Percentiles rank a stretch among this genome's conserved stretches.
Evolutionary conservation across 768 basidiomycete genomes (phyloP).

Genomic region (Suillus spraguei): DNA sequence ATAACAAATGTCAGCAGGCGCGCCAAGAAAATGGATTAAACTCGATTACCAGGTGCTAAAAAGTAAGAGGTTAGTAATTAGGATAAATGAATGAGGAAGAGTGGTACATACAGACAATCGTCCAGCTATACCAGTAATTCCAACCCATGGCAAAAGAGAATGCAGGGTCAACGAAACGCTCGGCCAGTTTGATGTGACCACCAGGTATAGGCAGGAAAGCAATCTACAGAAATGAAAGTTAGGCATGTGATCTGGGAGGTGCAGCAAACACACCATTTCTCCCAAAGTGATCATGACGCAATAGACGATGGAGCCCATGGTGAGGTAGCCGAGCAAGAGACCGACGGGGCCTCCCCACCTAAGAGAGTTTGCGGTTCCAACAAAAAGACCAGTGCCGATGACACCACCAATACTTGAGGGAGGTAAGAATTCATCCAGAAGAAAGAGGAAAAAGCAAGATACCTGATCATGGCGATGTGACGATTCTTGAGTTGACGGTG

Average conservation of each 20-base stretch:
- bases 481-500: constrained; percentile 72
- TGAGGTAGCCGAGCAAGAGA: constrained; percentile 69
- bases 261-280: constrained; percentile 72
- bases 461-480: constrained; percentile 85
- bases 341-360: constrained; percentile 70
- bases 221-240: constrained; percentile 61
- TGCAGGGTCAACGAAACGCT: constrained; percentile 80
- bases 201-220: constrained; percentile 79
- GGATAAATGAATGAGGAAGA: background rate
- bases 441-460: constrained; percentile 11
- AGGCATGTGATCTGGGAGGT: constrained; percentile 47
- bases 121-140: constrained; percentile 54
- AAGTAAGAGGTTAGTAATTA: constrained; percentile 28
- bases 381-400: constrained; percentile 61
- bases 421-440: background rate
- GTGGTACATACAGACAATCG: constrained; percentile 21
- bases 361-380: constrained; percentile 60
- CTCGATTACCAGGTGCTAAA: background rate
- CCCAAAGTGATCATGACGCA: constrained; percentile 66
- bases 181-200: constrained; percentile 79
- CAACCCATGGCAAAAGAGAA: constrained; percentile 60
- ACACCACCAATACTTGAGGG: constrained; percentile 59
- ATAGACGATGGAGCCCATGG: constrained; percentile 70
- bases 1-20: constrained; percentile 9
- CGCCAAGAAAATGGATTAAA: background rate